These are phyloP conservation scores for Endocarpon pusillum DNA, from an alignment of 495 filamentous ascomycete genomes.

Conservation along the genomic window DNA sequence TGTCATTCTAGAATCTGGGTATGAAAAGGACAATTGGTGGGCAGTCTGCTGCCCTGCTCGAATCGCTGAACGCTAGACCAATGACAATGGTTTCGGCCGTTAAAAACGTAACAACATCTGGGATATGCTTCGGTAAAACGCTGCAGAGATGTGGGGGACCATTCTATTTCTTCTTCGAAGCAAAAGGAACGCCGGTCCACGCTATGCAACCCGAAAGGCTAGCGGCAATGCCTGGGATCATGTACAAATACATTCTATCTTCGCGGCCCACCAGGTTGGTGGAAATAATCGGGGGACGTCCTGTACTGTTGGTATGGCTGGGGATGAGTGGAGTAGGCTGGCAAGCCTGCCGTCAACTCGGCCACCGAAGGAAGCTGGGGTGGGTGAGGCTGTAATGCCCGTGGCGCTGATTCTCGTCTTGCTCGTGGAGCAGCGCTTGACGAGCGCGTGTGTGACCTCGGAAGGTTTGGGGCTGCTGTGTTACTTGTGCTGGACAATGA, in stretches of 20 bases:
- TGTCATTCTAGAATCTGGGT: constrained; percentile 58
- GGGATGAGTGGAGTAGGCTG: constrained; percentile 23
- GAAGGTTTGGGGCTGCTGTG: constrained; percentile 1
- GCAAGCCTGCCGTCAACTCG: constrained; percentile 29
- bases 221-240: neutral
- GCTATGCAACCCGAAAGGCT: constrained; percentile 1
- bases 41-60: too few species aligned
- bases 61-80: too few species aligned
- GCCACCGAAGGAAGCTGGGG: constrained; percentile 28
- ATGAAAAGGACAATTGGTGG: constrained; percentile 99
- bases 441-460: constrained; percentile 2
- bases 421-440: constrained; percentile 2
- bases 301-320: constrained; percentile 24
- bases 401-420: constrained; percentile 16
- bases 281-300: constrained; percentile 19
- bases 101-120: constrained; percentile 26
- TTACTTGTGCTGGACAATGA: constrained; percentile 43
- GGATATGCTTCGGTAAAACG: neutral
- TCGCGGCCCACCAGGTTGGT: too few species aligned
- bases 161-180: too few species aligned
- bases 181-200: too few species aligned
- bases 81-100: too few species aligned
- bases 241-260: constrained; percentile 1
- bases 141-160: neutral
- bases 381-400: constrained; percentile 20